Percentiles rank a stretch among this genome's conserved stretches.
Evolutionary conservation across 768 basidiomycete genomes (phyloP).

Genomic region (Dendrothele bispora): DNA sequence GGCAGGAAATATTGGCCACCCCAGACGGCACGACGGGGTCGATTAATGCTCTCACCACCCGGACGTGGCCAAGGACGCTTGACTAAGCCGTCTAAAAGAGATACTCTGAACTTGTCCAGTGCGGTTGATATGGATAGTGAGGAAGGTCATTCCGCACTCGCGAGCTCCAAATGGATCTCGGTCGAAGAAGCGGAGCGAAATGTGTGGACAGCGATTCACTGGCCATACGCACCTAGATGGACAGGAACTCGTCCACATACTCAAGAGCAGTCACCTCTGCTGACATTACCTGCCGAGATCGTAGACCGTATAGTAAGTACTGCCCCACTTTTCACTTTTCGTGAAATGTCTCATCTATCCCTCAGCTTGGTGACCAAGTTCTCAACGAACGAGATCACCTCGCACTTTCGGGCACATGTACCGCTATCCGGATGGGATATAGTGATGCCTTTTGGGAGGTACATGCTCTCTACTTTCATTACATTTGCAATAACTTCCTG

Average conservation of each 20-base stretch:
- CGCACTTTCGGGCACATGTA: neutral
- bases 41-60: too few relatives aligned
- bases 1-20: too few relatives aligned
- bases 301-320: neutral
- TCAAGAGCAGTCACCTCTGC: neutral
- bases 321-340: neutral
- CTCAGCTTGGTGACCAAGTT: neutral
- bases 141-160: too few relatives aligned
- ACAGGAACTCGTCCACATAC: neutral
- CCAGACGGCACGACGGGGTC: too few relatives aligned
- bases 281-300: neutral
- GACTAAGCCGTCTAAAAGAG: too few relatives aligned
- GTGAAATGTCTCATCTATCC: too few relatives aligned
- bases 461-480: neutral
- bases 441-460: neutral
- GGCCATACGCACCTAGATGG: neutral
- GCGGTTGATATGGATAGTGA: too few relatives aligned
- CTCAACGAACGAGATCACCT: constrained; percentile 1
- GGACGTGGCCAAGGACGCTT: too few relatives aligned
- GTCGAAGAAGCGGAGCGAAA: too few relatives aligned
- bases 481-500: neutral
- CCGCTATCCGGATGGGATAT: neutral
- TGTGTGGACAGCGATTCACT: too few relatives aligned
- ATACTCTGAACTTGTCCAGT: too few relatives aligned
- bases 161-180: too few relatives aligned